These are phyloP conservation scores for Pyrenula aspistea DNA, from an alignment of 495 filamentous ascomycete genomes.

Conservation along the genomic window DNA sequence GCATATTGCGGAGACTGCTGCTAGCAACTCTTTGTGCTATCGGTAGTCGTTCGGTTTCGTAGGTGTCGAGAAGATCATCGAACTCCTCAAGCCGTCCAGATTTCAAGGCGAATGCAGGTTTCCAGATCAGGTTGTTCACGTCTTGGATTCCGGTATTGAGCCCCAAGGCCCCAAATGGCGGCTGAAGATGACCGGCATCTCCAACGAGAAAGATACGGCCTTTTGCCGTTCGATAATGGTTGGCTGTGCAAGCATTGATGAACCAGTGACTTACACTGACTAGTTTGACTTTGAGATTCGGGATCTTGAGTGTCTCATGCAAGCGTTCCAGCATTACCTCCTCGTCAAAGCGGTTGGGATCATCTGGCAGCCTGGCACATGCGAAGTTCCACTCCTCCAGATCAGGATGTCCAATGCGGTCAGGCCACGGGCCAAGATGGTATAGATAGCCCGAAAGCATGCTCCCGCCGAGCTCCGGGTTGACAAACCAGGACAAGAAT, in stretches of 20 bases:
- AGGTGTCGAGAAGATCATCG: slow-evolving; percentile 15
- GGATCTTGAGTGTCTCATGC: slow-evolving; percentile 7
- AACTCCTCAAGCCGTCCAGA: neutral
- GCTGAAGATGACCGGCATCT: slow-evolving; percentile 39
- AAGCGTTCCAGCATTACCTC: slow-evolving; percentile 9
- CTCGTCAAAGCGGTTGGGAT: slow-evolving; percentile 9
- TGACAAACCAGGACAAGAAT: slow-evolving; percentile 13
- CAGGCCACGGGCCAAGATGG: slow-evolving; percentile 9
- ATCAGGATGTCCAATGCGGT: slow-evolving; percentile 8
- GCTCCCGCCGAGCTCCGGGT: slow-evolving; percentile 10
- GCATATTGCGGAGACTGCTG: slow-evolving; percentile 4
- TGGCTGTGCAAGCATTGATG: slow-evolving; percentile 7
- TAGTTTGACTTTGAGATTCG: slow-evolving; percentile 10
- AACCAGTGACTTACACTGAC: slow-evolving; percentile 9
- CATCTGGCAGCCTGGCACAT: slow-evolving; percentile 10
- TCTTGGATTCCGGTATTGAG: slow-evolving; percentile 41
- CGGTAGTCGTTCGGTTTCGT: slow-evolving; percentile 17
- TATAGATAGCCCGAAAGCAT: slow-evolving; percentile 11
- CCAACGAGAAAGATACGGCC: slow-evolving; percentile 34
- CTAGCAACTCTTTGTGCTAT: slow-evolving; percentile 10
- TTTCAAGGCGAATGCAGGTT: slow-evolving; percentile 24
- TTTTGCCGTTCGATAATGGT: slow-evolving; percentile 5
- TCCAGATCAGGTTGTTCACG: slow-evolving; percentile 38
- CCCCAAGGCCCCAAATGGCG: slow-evolving; percentile 34
- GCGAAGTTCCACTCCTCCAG: slow-evolving; percentile 15